A percentile compares a stretch with the other conserved stretches of the same genome.
These are phyloP conservation scores for Tetrapisispora pingtungensis DNA, from an alignment of 805 yeast genomes.

Conservation along the genomic window DNA sequence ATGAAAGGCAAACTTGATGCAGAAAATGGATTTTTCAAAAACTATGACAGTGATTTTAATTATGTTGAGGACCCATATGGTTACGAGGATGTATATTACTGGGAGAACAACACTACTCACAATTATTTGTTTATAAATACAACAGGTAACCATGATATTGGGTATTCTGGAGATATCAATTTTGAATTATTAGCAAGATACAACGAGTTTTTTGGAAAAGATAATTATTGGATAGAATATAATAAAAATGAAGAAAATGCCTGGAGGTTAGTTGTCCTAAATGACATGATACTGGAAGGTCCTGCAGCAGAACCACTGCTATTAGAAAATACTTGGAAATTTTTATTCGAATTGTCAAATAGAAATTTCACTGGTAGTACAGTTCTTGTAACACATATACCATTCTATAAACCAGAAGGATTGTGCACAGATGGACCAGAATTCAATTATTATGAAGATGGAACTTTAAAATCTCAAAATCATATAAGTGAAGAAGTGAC, in stretches of 20 bases:
- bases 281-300: slow-evolving; percentile 78
- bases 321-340: slow-evolving; percentile 58
- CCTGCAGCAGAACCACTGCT: slow-evolving; percentile 75
- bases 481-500: slow-evolving; percentile 62
- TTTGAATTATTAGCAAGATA: slow-evolving; percentile 83
- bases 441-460: slow-evolving; percentile 46
- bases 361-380: slow-evolving; percentile 66
- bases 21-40: too few species aligned
- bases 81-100: slow-evolving; percentile 53
- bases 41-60: background rate
- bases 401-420: slow-evolving; percentile 74
- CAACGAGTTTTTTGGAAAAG: slow-evolving; percentile 64
- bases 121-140: slow-evolving; percentile 70
- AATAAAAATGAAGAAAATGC: slow-evolving; percentile 53
- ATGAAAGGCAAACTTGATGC: slow-evolving; percentile 13
- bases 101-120: slow-evolving; percentile 43
- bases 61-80: slow-evolving; percentile 34
- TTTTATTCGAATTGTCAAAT: slow-evolving; percentile 49
- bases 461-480: slow-evolving; percentile 70
- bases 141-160: slow-evolving; percentile 94
- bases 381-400: slow-evolving; percentile 77
- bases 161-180: slow-evolving; percentile 91
- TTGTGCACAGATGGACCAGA: slow-evolving; percentile 82
- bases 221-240: slow-evolving; percentile 72
- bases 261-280: slow-evolving; percentile 85